phyloP scores from a whole-genome alignment of 73 alveolate genomes.

The Uronychia setigera region DNA sequence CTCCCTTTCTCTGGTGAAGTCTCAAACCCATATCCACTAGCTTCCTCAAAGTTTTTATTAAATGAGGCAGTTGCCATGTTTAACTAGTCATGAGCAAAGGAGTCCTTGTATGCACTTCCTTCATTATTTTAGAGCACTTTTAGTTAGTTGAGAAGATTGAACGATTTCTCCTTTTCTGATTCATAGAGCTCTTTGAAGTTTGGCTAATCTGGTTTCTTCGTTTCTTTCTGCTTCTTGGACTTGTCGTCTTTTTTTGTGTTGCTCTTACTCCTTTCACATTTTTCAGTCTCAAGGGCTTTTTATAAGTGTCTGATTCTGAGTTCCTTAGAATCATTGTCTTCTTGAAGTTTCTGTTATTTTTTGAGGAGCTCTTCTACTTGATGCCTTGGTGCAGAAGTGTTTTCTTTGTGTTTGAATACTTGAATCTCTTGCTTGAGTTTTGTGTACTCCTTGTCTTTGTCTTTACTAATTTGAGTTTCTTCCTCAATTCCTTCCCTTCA shows the following conservation, averaged over 20 bases:
- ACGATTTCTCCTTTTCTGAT: not conserved
- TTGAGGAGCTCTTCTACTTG: not conserved
- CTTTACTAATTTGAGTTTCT: not conserved
- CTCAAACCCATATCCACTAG: too few relatives aligned
- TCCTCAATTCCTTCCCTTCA: slow-evolving; percentile 5
- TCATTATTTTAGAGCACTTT: too few relatives aligned
- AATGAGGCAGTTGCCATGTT: slow-evolving; percentile 1
- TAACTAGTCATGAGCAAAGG: too few relatives aligned
- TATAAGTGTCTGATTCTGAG: too few relatives aligned
- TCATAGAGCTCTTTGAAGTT: not conserved
- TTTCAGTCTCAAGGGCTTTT: too few relatives aligned
- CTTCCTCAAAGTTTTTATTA: not conserved
- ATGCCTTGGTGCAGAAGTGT: not conserved
- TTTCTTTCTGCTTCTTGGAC: not conserved
- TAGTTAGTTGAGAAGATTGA: too few relatives aligned
- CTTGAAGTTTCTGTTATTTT: not conserved
- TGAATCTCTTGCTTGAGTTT: slow-evolving; percentile 10
- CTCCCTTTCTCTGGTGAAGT: too few relatives aligned
- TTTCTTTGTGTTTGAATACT: not conserved
- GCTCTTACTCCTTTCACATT: too few relatives aligned
- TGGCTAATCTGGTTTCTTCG: not conserved
- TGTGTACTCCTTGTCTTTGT: slow-evolving; percentile 12
- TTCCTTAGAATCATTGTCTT: not conserved
- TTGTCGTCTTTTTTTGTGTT: too few relatives aligned
- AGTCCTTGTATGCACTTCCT: too few relatives aligned